Base-by-base conservation (phyloP, 2,329 filamentous ascomycete genomes). In the Pyrenochaeta sp. region DNA sequence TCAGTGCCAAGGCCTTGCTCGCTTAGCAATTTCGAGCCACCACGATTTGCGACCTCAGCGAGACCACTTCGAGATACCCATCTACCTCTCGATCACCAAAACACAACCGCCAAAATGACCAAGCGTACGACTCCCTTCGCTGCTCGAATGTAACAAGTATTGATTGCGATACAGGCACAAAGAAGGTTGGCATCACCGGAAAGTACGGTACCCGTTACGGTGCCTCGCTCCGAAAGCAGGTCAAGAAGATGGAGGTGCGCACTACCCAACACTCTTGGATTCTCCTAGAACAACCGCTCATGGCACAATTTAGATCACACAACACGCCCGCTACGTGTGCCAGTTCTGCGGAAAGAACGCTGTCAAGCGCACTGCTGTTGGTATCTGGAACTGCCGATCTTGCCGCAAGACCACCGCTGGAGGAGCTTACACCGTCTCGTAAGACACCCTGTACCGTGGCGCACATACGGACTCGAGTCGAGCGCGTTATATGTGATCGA, bases 191-290 rank as follows among this genome's bases (percentile, higher is more conserved):
- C 82, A 93, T 97, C 82, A 97, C 94, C 85, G 91, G 93, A 84
- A 73, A 97, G 89, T 97, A 97, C 85, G 93, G 93, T 87, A 93
- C 90, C 79, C 91, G 92, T 89, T 96, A 90, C 83, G 95, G 94
- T 93, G 94, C 95, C 80, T 98, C 95, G 77, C 92, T 98, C 83
- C 92, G 93, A 84, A 98, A 98, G 88, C 93, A 92, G 81, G 90
- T 95, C 79, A 98, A 98, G 92, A 97, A 97, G 91, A 97, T 97
- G 90, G 95, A 98, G 61, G 68, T 73, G 64, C 59, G 70, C 66
- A 63, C 43, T 58, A 45, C 39, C 46, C 23, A 29, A 54, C 4
- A 27, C 42, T 50, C 36, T 37, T 33, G 47, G 32, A 49, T 29
- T 7, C 9, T 30, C 35, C 36, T 40, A 61, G 45, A 51, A 58